Base-by-base conservation (phyloP, 768 basidiomycete species). In the Gloeopeniophorella convolvens region DNA sequence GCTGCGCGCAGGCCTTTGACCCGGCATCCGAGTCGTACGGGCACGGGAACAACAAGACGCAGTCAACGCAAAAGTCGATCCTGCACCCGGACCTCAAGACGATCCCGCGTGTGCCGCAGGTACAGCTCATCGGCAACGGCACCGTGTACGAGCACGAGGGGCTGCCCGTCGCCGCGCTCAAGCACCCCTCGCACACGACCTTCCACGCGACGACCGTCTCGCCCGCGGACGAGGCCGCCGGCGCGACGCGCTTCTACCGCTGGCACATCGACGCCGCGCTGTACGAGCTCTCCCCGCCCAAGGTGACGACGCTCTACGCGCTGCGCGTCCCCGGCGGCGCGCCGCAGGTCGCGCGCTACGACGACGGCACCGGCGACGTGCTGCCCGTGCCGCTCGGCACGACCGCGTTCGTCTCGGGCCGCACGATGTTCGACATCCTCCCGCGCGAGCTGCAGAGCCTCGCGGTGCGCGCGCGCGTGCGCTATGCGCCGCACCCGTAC, bases 181-280 rank as follows among this genome's bases (percentile, higher is more conserved):
- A 85, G 65, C 90, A 93, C 62, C 89, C 89, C 3, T 80, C 78
- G 46, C 90, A 93, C 66, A 78, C 72, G 31, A 83, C 83, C 1
- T 93, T 92, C 68, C 91, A 93, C 72, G 88, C 86, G 67, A 83
- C 83, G 20, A 64, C 62, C 26, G 73, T 93, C 34, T 78, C 80
- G 11, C 68, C 72, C 3, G 83, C 82, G 57, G 90, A 92, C 51
- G 84, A 85, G 58, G 78, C 67, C 3, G 71, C 74, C 28, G 89
- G 88, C 24, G 66, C 74, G 36, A 92, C 89, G 16, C 76, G 89
- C 31, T 92, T 87, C 73, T 90, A 88, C 64, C 72, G 89, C 47
- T 91, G 89, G 89, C 88, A 93, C 65, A 90, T 92, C 65, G 90
- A 92, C 56, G 89, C 91, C 1, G 88, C 88, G 0, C 66, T 89